These are phyloP conservation scores for Eucalyptus sp. DNA, from an alignment of 345 rosid genomes.

Conservation along the genomic window DNA sequence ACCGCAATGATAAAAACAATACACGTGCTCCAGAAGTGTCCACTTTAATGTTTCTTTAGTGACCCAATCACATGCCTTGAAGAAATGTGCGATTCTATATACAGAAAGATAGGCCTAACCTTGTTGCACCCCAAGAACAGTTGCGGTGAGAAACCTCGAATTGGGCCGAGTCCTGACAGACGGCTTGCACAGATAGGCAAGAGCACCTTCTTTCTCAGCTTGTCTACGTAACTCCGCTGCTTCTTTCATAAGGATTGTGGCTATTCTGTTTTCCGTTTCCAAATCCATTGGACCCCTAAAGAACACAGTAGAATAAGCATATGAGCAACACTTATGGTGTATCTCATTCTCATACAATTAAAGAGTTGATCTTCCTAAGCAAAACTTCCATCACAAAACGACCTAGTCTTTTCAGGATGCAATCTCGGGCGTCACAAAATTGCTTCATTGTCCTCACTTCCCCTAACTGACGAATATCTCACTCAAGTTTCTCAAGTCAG, in stretches of 20 bases:
- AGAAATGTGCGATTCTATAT: background rate
- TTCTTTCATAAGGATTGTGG: constrained; percentile 79
- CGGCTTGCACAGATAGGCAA: constrained; percentile 66
- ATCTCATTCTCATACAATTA: background rate
- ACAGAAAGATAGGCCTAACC: constrained; percentile 15
- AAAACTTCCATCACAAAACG: background rate
- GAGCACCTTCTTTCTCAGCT: constrained; percentile 75
- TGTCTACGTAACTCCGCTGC: constrained; percentile 75
- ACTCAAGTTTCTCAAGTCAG: background rate
- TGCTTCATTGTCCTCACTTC: background rate
- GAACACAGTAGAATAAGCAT: background rate
- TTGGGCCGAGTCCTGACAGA: constrained; percentile 59
- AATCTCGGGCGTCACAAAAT: background rate
- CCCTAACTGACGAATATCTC: background rate
- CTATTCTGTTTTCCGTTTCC: constrained; percentile 84
- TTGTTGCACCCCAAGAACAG: constrained; percentile 88
- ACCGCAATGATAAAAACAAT: background rate
- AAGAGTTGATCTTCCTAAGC: background rate
- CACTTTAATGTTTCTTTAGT: background rate
- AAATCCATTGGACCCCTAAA: constrained; percentile 47
- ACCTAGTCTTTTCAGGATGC: background rate
- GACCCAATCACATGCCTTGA: background rate
- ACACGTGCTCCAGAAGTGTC: background rate
- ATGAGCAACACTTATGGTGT: background rate
- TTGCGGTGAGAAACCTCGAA: constrained; percentile 83